Conservation (phyloP, 345 rosid genomes). For the Trapa bicornis region DNA sequence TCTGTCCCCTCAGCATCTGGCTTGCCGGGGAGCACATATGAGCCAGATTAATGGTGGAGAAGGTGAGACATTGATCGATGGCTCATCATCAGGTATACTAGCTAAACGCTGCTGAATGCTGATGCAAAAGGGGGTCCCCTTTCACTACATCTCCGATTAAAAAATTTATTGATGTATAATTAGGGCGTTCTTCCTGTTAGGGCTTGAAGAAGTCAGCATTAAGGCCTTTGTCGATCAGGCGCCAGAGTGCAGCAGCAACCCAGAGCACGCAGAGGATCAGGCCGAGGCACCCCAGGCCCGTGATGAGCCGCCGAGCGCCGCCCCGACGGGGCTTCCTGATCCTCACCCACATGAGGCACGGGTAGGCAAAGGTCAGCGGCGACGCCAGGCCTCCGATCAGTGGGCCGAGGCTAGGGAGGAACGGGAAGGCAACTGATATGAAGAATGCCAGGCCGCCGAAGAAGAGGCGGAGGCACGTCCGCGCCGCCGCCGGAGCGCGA, state of each 20-base stretch:
- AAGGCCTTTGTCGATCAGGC: conserved; percentile 6
- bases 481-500: conserved; percentile 21
- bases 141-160: no score
- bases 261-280: conserved; percentile 15
- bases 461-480: conserved; percentile 15
- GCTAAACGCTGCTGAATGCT: no score
- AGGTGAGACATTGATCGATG: no score
- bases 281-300: conserved; percentile 34
- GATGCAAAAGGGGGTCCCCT: no score
- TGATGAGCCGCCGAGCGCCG: conserved; percentile 26
- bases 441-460: conserved; percentile 34
- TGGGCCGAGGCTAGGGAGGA: conserved; percentile 24
- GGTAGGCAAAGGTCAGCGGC: conserved; percentile 33
- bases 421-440: conserved; percentile 34
- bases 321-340: conserved; percentile 9
- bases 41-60: no score
- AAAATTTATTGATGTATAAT: no score
- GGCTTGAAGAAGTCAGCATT: neutral
- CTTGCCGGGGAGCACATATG: no score
- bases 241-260: conserved; percentile 31
- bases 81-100: no score
- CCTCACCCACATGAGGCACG: conserved; percentile 49
- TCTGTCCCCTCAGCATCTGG: no score
- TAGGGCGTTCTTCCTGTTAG: neutral
- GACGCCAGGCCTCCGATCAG: conserved; percentile 34